Conservation (phyloP, 805 yeast species). For the Saccharomyces jurei region DNA sequence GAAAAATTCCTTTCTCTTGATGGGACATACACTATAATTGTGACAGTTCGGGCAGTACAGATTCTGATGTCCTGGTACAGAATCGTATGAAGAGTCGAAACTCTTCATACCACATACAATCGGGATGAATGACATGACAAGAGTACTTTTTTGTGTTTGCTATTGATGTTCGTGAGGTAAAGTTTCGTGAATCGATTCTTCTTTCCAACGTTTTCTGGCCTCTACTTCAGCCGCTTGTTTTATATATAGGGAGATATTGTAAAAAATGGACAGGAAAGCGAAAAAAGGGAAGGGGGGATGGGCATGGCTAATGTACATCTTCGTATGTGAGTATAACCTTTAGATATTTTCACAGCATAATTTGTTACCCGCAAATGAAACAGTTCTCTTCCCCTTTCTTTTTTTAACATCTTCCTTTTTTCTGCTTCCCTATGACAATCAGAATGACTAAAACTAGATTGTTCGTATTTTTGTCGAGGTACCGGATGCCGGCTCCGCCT, state of each 20-base stretch:
- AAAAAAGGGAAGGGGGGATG: background rate
- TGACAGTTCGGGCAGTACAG: conserved; percentile 52
- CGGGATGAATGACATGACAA: conserved; percentile 20
- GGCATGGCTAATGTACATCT: background rate
- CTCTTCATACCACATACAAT: conserved; percentile 31
- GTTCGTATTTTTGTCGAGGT: background rate
- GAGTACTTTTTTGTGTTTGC: background rate
- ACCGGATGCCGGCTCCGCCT: background rate
- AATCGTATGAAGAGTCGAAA: conserved; percentile 27
- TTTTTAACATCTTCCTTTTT: background rate
- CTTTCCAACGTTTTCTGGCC: background rate
- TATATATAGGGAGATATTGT: background rate
- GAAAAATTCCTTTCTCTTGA: conserved; percentile 45
- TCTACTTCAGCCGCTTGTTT: background rate
- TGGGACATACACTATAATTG: conserved; percentile 45
- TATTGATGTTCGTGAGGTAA: background rate
- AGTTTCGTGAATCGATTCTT: background rate
- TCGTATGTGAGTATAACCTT: background rate
- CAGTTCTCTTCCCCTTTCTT: background rate
- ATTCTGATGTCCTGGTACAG: conserved; percentile 18
- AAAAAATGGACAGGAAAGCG: background rate
- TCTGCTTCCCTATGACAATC: background rate
- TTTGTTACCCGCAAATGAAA: background rate
- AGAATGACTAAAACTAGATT: background rate
- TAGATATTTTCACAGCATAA: background rate